Evolutionary conservation across 2,329 filamentous ascomycete species (phyloP), one percentile per base, ranked within the genome.

Genomic region (Diplocarpon mali): DNA sequence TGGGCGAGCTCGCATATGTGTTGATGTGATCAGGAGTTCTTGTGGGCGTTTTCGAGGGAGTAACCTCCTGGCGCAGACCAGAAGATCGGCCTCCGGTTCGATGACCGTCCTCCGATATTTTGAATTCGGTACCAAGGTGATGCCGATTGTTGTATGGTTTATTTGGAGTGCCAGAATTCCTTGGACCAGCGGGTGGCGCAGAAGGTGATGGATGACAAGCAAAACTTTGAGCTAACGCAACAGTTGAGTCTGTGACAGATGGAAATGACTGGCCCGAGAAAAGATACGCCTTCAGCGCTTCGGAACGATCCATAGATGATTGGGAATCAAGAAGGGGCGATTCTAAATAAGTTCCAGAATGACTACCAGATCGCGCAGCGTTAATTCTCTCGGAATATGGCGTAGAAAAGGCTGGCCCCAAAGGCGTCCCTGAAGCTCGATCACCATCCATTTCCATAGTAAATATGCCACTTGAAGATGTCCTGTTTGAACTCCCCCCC

Each of bases 341-440:
- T 10, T 49, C 47, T 30, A 44, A 36, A 27, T 46, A 24, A 20
- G 50, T 50, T 35, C 42, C 38, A 29, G 46, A 42, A 24, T 41
- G 44, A 8, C 41, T 51, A 8, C 38, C 35, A 35, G 54, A 53
- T 29, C 68, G 69, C 16, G 71, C 73, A 42, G 75, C 76, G 45
- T 69, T 70, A 47, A 81, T 78, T 35, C 77, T 72, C 48, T 80
- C 75, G 5, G 73, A 66, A 53, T 78, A 81, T 0, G 77, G 75
- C 0, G 80, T 82, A 4, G 82, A 80, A 60, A 85, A 85, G 2
- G 81, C 73, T 24, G 79, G 79, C 3, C 73, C 82, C 53, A 79
- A 73, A 27, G 70, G 67, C 37, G 66, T 69, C 35, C 69, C 68
- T 15, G 70, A 69, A 34, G 63, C 64, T n/a, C 68, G 61, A 14